Evolutionary conservation across 257 asterid species (phyloP).

Genomic region (Penstemon davidsonii): DNA sequence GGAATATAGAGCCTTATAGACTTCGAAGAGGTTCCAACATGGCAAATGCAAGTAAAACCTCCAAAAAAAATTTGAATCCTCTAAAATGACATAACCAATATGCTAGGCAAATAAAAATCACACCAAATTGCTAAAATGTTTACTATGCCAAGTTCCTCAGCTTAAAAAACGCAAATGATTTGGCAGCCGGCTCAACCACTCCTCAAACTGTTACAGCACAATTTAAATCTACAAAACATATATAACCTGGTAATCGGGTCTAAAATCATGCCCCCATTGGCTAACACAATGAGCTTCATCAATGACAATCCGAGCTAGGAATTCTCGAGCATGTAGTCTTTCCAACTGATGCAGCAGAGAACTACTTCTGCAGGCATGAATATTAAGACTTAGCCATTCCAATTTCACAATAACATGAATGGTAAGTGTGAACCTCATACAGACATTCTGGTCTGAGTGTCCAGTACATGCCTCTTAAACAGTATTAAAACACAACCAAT

Average conservation of each 20-base stretch:
- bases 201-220: neutral
- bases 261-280: constrained; percentile 99
- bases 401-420: constrained; percentile 13
- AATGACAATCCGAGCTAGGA: constrained; percentile 86
- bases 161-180: constrained; percentile 21
- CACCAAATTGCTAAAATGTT: neutral
- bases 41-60: neutral
- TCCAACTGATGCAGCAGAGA: constrained; percentile 82
- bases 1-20: constrained; percentile 10
- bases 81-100: constrained; percentile 1
- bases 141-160: constrained; percentile 8
- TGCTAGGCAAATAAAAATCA: neutral
- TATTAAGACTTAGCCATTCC: constrained; percentile 14
- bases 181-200: constrained; percentile 9
- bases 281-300: constrained; percentile 99
- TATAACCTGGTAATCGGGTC: constrained; percentile 97
- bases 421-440: constrained; percentile 1
- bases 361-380: constrained; percentile 72
- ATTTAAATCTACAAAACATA: constrained; percentile 17
- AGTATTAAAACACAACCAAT: neutral
- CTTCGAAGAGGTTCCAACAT: constrained; percentile 16
- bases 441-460: neutral
- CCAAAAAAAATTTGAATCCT: neutral
- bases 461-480: no score
- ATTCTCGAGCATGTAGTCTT: constrained; percentile 70